Evolutionary conservation across 306 rosid species (phyloP).

Genomic region (Quercus engelmannii): DNA sequence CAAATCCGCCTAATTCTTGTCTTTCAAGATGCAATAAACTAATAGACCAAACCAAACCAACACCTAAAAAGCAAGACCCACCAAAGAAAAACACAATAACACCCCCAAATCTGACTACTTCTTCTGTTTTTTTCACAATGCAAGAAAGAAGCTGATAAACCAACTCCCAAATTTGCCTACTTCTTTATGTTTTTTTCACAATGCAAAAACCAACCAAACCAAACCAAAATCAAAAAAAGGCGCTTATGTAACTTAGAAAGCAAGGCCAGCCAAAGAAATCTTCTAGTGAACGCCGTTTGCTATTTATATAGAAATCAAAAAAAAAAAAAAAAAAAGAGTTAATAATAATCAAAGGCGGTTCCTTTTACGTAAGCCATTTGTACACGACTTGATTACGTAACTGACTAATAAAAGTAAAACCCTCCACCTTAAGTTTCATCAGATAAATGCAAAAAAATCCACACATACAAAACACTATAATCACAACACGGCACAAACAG

Average conservation of each 20-base stretch:
- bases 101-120: not conserved
- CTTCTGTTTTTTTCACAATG: not conserved
- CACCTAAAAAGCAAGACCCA: not conserved
- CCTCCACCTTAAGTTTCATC: not conserved
- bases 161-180: not conserved
- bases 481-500: not conserved
- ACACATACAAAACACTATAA: not conserved
- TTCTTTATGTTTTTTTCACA: not conserved
- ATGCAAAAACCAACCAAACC: not conserved
- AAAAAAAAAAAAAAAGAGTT: not conserved
- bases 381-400: constrained; percentile 24
- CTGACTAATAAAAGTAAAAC: constrained; percentile 27
- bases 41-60: not conserved
- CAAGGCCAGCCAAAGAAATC: not conserved
- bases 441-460: not conserved
- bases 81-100: not conserved
- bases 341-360: not conserved
- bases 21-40: not conserved
- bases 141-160: not conserved
- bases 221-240: not conserved
- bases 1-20: not conserved
- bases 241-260: no score
- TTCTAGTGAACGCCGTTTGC: not conserved
- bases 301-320: not conserved
- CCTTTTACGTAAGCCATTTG: not conserved